phyloP scores from a whole-genome alignment of 371 early-diverging fungal genomes.

The Phascolomyces articulosus region DNA sequence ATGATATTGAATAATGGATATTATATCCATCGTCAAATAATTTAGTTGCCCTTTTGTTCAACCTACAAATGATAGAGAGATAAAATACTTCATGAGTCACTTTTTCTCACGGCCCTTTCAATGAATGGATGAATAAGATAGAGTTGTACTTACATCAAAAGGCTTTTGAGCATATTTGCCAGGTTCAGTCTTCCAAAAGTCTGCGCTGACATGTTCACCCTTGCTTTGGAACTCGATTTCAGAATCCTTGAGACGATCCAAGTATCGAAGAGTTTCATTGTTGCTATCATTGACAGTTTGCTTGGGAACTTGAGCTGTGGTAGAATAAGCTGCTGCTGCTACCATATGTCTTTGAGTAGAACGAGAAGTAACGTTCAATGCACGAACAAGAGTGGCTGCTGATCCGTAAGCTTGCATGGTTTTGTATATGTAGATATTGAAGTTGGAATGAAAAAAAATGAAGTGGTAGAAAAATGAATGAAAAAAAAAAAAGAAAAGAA shows the following conservation, averaged over 20 bases:
- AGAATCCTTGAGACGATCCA: slow-evolving; percentile 19
- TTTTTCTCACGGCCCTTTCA: slow-evolving; percentile 5
- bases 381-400: neutral
- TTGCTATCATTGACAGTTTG: neutral
- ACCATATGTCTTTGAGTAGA: neutral
- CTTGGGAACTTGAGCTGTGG: slow-evolving; percentile 8
- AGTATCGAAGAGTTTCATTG: slow-evolving; percentile 19
- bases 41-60: neutral
- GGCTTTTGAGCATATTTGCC: slow-evolving; percentile 12
- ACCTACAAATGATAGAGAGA: neutral
- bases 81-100: neutral
- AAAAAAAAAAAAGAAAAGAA: neutral
- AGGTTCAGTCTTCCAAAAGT: slow-evolving; percentile 24
- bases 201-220: slow-evolving; percentile 15
- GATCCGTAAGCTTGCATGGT: neutral
- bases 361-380: slow-evolving; percentile 1
- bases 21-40: too few species aligned
- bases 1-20: too few species aligned
- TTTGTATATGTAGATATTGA: neutral
- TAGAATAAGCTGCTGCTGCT: slow-evolving; percentile 9
- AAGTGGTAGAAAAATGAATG: neutral
- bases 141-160: neutral
- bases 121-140: neutral
- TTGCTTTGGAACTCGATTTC: slow-evolving; percentile 23
- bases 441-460: too few species aligned